phyloP scores from a whole-genome alignment of 1,284 basidiomycete species.

The Heterobasidion irregulare region DNA sequence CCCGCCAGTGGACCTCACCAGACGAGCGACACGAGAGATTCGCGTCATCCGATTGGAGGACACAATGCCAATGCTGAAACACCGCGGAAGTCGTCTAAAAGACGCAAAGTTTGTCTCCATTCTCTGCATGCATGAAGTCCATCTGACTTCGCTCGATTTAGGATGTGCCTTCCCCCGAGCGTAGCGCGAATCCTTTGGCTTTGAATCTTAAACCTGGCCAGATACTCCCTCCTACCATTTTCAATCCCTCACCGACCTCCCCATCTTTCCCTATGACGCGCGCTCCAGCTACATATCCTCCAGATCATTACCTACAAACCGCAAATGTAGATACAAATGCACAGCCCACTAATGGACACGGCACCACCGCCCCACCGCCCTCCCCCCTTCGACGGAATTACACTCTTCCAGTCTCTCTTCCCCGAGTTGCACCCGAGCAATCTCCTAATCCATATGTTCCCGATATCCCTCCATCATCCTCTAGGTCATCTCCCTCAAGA shows the following conservation, averaged over 20 bases:
- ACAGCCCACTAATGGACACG: neutral
- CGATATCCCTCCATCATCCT: neutral
- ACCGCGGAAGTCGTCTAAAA: neutral
- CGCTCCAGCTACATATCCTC: constrained; percentile 4
- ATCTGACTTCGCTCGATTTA: neutral
- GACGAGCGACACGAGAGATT: constrained; percentile 3
- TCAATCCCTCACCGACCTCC: constrained; percentile 2
- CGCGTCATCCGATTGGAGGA: neutral
- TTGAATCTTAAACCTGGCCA: constrained; percentile 46
- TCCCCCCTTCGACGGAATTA: constrained; percentile 7
- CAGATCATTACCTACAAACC: constrained; percentile 1
- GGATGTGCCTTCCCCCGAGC: too few relatives aligned
- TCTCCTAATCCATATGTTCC: neutral
- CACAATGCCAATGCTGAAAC: neutral
- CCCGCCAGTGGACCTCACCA: constrained; percentile 1
- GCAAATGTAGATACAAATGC: neutral
- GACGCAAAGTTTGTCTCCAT: constrained; percentile 5
- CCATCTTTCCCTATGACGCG: constrained; percentile 5
- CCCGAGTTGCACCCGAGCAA: neutral
- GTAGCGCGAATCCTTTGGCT: constrained; percentile 18
- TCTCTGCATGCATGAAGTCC: neutral
- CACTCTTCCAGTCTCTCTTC: constrained; percentile 4
- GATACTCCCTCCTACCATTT: constrained; percentile 24
- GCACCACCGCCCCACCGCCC: neutral
- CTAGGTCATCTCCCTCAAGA: neutral